Conservation (phyloP, 176 grass and related monocot genomes). For the Oryza longistaminata region DNA sequence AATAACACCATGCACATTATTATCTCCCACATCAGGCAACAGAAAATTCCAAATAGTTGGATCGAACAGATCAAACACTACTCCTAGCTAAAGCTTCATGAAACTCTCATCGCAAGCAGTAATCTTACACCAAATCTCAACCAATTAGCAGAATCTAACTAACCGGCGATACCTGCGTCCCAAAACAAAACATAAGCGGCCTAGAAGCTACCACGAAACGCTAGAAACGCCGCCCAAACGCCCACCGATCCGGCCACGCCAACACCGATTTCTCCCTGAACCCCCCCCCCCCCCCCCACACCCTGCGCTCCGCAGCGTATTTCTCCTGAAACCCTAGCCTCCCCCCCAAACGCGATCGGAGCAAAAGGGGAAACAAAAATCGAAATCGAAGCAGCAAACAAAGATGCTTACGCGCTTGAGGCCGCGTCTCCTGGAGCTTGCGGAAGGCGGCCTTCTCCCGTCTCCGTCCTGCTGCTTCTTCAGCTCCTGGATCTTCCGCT, state of each 20-base stretch:
- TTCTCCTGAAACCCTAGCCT: conserved; percentile 32
- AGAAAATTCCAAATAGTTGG: neutral
- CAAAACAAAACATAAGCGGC: neutral
- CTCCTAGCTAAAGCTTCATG: neutral
- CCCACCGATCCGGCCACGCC: no score
- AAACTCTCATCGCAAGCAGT: neutral
- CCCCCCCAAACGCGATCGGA: no score
- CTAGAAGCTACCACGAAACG: neutral
- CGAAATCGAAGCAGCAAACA: neutral
- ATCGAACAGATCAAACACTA: neutral
- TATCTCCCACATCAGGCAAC: neutral
- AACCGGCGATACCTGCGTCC: no score
- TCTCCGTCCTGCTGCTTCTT: conserved; percentile 95
- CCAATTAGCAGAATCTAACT: neutral
- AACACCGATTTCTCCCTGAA: neutral
- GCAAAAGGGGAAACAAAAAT: neutral
- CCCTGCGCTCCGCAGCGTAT: neutral
- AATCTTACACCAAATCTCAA: neutral
- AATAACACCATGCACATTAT: no score
- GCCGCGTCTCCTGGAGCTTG: conserved; percentile 85
- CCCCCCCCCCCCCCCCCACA: no score
- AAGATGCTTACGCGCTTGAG: conserved; percentile 71
- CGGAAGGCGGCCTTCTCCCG: conserved; percentile 87
- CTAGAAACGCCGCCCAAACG: neutral
- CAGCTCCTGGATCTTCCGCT: conserved; percentile 89